Evolutionary conservation across 306 rosid species (phyloP).

Genomic region (Betula pendula): DNA sequence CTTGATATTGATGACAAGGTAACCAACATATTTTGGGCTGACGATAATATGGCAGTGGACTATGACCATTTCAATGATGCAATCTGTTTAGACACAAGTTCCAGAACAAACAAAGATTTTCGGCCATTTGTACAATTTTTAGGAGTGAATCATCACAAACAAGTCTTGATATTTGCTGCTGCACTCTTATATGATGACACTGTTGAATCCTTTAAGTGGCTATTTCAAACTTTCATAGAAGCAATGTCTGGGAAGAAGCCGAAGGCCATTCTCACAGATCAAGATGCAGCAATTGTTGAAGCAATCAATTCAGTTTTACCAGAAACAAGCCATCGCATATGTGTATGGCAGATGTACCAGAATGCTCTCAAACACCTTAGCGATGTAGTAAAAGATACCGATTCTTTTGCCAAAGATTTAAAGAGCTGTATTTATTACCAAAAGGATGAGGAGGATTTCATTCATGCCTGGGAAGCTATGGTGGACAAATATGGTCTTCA

Average conservation of each 20-base stretch:
- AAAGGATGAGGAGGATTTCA: constrained; percentile 53
- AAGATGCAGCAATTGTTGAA: constrained; percentile 57
- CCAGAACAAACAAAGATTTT: constrained; percentile 40
- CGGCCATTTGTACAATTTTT: constrained; percentile 62
- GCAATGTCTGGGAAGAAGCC: constrained; percentile 62
- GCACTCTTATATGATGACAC: constrained; percentile 57
- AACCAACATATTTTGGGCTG: constrained; percentile 66
- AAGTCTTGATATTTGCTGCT: constrained; percentile 52
- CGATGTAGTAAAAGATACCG: constrained; percentile 41
- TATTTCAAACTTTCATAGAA: constrained; percentile 47
- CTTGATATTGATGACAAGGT: constrained; percentile 65
- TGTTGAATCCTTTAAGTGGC: constrained; percentile 56
- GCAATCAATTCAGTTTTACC: constrained; percentile 53
- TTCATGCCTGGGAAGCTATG: constrained; percentile 55
- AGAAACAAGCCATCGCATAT: constrained; percentile 42
- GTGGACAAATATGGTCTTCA: constrained; percentile 52
- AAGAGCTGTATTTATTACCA: constrained; percentile 52
- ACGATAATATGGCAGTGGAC: constrained; percentile 60
- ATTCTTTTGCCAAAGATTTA: constrained; percentile 54
- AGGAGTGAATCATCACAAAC: constrained; percentile 64
- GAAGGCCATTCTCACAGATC: constrained; percentile 59
- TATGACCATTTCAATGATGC: constrained; percentile 63
- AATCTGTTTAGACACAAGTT: constrained; percentile 53
- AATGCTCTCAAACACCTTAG: constrained; percentile 57
- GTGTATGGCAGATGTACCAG: constrained; percentile 63